Base-by-base conservation (phyloP, 306 rosid species). In the Cucumis cinereus region DNA sequence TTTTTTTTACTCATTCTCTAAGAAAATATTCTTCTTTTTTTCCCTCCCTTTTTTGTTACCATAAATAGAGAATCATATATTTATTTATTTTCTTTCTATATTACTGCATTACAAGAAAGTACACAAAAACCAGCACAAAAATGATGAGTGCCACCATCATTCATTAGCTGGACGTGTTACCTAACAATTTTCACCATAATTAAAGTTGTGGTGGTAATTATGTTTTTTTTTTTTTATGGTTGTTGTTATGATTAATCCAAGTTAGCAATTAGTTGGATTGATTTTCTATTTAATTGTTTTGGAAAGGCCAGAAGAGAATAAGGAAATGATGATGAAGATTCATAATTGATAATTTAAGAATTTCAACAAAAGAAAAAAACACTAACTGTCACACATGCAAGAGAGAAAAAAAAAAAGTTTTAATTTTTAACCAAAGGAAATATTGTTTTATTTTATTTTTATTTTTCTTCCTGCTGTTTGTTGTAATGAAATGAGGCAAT, bases 91-190 rank as follows among this genome's bases (percentile, higher is more conserved):
- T 49, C 19, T 49, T 49, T 23, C 19, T 40, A 43, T 15, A 23
- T 69, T 24, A 5, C 36, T 22, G 50, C 54, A 22, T 69, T 70
- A 45, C 40, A 22, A 10, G 36, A 70, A 45, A 70, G 56, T 70
- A 70, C 75, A 9, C 75, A 22, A 64, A 40, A 14, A 57, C 57
- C 53, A 70, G 40, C 22, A 45, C 24, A 3, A 43, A 47, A 70
- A 70, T 70, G 56, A 70, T 70, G 57, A 70, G 38, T 45, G 0
- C 40, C 75, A 70, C 75, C 23, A 70, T 69, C 36, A 43, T 69
- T 69, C 74, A 69, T 45, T 45, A 41, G 73, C 54, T 67, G 73
- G 45, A 68, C 74, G 54, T 68, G 33, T 67, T 70, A 23, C 56
- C 75, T 15, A 45, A 70, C 57, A 23, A 67, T 3, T 45, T 43